Base-by-base conservation (phyloP, 108 stramenopile genomes). In the Tribonema minus region DNA sequence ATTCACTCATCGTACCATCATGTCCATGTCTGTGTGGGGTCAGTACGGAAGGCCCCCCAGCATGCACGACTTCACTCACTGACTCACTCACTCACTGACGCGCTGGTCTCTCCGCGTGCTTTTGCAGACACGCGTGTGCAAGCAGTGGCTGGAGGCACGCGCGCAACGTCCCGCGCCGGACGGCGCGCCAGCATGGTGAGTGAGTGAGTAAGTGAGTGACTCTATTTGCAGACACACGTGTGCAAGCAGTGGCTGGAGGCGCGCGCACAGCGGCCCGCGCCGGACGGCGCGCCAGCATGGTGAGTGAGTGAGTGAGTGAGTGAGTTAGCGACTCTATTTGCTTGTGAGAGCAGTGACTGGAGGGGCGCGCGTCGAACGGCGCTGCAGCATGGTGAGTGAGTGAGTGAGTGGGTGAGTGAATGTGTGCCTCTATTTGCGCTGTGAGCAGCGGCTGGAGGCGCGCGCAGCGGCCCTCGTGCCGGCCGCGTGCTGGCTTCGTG, bases 191-290 rank as follows among this genome's bases (percentile, higher is more conserved):
- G 60, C 74, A 20, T 72, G 71, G 71, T n/a, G n/a, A n/a, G n/a
- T n/a, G n/a, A n/a, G n/a, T n/a, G n/a, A n/a, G n/a, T n/a, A n/a
- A n/a, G n/a, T n/a, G n/a, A n/a, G n/a, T n/a, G n/a, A n/a, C n/a
- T n/a, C n/a, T n/a, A n/a, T 54, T 54, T 20, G 46, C 46, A 84
- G 41, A 81, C 80, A 23, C 12, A 31, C 3, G 5, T 84, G 64
- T 84, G 84, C 37, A 34, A 67, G 41, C 77, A 84, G 58, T 84
- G 84, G 84, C 39, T 81, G 7, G 67, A 76, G 34, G 84, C 84
- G 2, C 34, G 84, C 20, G 66, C 37, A 37, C 36, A 78, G 26
- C n/a, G 76, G 27, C 37, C 70, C 61, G 67, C 80, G 20, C 83
- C 83, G 36, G n/a, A 46, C 27, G 74, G 74, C 20, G 74, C 74